A percentile compares a stretch with the other conserved stretches of the same genome.
phyloP scores from a whole-genome alignment of 306 rosid genomes.

The Dalbergia oliveri region DNA sequence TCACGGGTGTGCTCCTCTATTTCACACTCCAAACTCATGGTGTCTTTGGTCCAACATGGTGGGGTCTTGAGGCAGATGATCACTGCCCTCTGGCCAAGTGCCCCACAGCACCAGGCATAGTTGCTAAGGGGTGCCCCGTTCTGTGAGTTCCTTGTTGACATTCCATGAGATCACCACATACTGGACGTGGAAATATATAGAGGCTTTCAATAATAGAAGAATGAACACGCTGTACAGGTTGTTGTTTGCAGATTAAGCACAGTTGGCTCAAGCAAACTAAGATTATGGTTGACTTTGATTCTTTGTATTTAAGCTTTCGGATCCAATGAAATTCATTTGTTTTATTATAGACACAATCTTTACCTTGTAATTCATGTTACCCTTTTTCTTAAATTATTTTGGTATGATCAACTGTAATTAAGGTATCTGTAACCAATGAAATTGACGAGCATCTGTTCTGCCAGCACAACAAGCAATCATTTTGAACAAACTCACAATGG shows the following conservation, averaged over 20 bases:
- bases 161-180: not conserved
- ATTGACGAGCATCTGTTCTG: slow-evolving; percentile 1
- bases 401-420: not conserved
- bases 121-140: slow-evolving; percentile 60
- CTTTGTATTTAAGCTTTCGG: not conserved
- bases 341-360: no score
- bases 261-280: not conserved
- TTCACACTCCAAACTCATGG: slow-evolving; percentile 62
- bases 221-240: slow-evolving; percentile 28
- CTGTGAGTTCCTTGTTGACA: slow-evolving; percentile 9
- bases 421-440: not conserved
- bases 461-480: not conserved
- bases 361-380: no score
- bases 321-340: not conserved
- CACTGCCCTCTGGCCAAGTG: slow-evolving; percentile 70
- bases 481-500: not conserved
- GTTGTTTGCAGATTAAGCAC: not conserved
- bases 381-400: no score
- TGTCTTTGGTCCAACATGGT: slow-evolving; percentile 63
- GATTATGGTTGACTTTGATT: not conserved
- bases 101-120: slow-evolving; percentile 75
- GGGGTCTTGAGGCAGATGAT: slow-evolving; percentile 64
- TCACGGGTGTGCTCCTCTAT: slow-evolving; percentile 58
- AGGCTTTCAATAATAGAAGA: not conserved
- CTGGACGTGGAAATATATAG: not conserved